Evolutionary conservation across 257 asterid species (phyloP), one percentile per base, ranked within the genome.

Genomic region (Solanum appendiculatum): DNA sequence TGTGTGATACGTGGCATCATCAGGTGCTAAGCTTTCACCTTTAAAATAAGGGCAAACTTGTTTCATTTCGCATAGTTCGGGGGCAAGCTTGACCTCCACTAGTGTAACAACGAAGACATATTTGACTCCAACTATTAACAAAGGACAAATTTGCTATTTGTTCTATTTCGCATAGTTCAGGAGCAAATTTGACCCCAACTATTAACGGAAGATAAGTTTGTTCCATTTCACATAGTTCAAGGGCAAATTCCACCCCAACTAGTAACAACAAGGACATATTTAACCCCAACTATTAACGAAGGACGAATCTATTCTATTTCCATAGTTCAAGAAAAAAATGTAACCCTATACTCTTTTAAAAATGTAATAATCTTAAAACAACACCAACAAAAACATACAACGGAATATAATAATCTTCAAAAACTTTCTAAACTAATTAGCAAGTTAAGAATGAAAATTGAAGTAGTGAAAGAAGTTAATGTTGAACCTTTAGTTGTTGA

Each of bases 401-500:
- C 60, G n/a, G n/a, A 51, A 23, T 51, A 51, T 9, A 27, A 66
- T 16, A 27, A 64, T 68, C 75, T 15, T 68, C 0, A 1, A 31
- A 29, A 31, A 68, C 1, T 14, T 31, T 31, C 39, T 68, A 68
- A 29, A 29, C 15, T 29, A 14, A 3, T 29, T 68, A 29, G 13
- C n/a, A 69, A 33, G 11, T 16, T 31, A 29, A 7, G 69, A 60
- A 23, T 60, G 29, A 23, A 54, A 54, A 23, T 23, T 58, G 68
- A 23, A 58, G 0, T 58, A 9, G 14, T 58, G 69, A 23, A 4
- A 60, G 31, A 60, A 60, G 15, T 60, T 23, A 23, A 23, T 60
- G 1, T 23, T 51, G 42, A 21, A 88, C 90, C 86, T 9, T 36
- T 5, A 90, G 86, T 44, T 88, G 90, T 33, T 68, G 74, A 36